Evolutionary conservation across 1,284 basidiomycete species (phyloP), one percentile per base, ranked within the genome.

Genomic region (Malassezia furfur): DNA sequence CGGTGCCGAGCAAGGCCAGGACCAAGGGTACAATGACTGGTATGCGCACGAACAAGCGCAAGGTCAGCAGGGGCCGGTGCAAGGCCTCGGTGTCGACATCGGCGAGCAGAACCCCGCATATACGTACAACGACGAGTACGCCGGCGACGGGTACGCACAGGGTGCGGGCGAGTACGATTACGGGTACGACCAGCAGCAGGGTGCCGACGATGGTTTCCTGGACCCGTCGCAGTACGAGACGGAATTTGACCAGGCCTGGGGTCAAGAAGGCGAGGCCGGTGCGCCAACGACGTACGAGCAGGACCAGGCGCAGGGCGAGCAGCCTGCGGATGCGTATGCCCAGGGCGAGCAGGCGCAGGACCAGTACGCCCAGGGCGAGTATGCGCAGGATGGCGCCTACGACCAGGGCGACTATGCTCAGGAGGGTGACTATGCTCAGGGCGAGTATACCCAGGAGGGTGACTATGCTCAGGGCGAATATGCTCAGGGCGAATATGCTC

Each of bases 151-250:
- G 22, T n/a, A 49, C 8, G n/a, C 35, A 5, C 38, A 22, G 31
- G 40, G 7, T 6, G 12, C 15, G 5, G 19, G 22, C 21, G 38
- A 15, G 1, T 30, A 48, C 4, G 38, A 31, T 11, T 17, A 30
- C 14, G 48, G 19, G 10, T 28, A 39, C 37, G 37, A 49, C 10
- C 48, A 38, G 48, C 28, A 25, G 17, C 19, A 44, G 14, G 48
- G 40, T 11, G 14, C 48, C 7, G 40, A 22, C 31, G 45, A 22
- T 25, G 48, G 34, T 14, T 57, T 57, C 41, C 44, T 60, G 12
- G 55, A 56, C n/a, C 52, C 53, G 14, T 51, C 52, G 14, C 57
- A 59, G 50, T 55, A 54, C 30, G 53, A 55, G 8, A 46, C 53
- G 7, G 52, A 52, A 38, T 37, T 52, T n/a, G 38, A 49, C 21